Evolutionary conservation across 2,329 filamentous ascomycete species (phyloP).

Genomic region (Didymella pomorum): DNA sequence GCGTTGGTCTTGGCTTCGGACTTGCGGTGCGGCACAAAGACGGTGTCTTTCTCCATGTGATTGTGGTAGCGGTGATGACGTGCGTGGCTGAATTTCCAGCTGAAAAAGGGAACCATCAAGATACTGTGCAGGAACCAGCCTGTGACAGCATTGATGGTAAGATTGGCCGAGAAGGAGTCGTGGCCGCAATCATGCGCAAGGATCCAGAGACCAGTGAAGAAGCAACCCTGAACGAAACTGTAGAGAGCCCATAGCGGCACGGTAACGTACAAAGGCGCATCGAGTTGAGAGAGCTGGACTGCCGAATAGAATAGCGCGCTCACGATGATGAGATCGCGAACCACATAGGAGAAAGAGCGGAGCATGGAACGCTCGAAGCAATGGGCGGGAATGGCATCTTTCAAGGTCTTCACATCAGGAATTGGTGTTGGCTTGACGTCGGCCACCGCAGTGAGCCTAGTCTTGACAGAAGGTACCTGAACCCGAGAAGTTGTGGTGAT

Average conservation of each 20-base stretch:
- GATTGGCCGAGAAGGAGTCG: slow-evolving; percentile 69
- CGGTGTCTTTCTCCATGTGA: slow-evolving; percentile 70
- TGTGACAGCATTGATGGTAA: slow-evolving; percentile 65
- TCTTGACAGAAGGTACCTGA: slow-evolving; percentile 25
- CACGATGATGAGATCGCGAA: slow-evolving; percentile 34
- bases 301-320: slow-evolving; percentile 29
- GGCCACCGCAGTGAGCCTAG: slow-evolving; percentile 28
- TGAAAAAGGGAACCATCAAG: slow-evolving; percentile 74
- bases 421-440: slow-evolving; percentile 23
- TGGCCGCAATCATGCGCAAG: slow-evolving; percentile 76
- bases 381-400: slow-evolving; percentile 34
- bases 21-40: slow-evolving; percentile 47
- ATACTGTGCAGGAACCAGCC: slow-evolving; percentile 72
- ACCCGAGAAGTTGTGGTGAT: slow-evolving; percentile 32
- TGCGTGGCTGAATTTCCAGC: slow-evolving; percentile 74
- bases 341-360: slow-evolving; percentile 35
- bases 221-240: slow-evolving; percentile 69
- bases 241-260: slow-evolving; percentile 62
- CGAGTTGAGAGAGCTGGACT: slow-evolving; percentile 23
- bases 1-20: slow-evolving; percentile 19
- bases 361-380: slow-evolving; percentile 38
- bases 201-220: slow-evolving; percentile 72
- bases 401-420: slow-evolving; percentile 36
- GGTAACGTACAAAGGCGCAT: slow-evolving; percentile 25
- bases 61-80: slow-evolving; percentile 74